Percentiles rank a stretch among this genome's conserved stretches.
phyloP scores from a whole-genome alignment of 352 stramenopile genomes.

The Pythium dissotocum region DNA sequence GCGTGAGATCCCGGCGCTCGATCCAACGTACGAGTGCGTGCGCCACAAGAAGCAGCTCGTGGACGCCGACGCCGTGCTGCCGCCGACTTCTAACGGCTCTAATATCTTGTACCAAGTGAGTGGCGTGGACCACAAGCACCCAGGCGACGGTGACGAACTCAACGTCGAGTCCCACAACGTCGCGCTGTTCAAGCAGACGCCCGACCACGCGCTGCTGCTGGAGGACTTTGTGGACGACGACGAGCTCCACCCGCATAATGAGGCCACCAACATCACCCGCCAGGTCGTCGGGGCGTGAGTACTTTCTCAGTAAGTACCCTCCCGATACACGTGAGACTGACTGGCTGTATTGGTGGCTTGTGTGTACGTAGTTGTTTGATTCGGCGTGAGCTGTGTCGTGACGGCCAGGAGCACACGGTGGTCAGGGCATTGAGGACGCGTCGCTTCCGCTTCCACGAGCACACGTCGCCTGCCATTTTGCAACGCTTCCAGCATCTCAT shows the following conservation, averaged over 20 bases:
- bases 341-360: not conserved
- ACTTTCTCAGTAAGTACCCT: not conserved
- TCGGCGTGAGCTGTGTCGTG: slow-evolving; percentile 9
- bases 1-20: slow-evolving; percentile 25
- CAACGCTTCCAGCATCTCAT: not conserved
- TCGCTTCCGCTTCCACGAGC: slow-evolving; percentile 5
- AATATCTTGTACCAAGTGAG: slow-evolving; percentile 8
- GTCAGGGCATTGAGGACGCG: slow-evolving; percentile 4
- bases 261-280: slow-evolving; percentile 25
- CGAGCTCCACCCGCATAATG: slow-evolving; percentile 26
- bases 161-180: slow-evolving; percentile 28
- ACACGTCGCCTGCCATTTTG: not conserved
- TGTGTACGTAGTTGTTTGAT: slow-evolving; percentile 10
- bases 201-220: slow-evolving; percentile 24
- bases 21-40: slow-evolving; percentile 26
- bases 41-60: slow-evolving; percentile 20
- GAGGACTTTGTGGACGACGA: slow-evolving; percentile 36
- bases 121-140: not conserved
- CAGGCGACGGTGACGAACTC: not conserved
- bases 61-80: not conserved
- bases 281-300: slow-evolving; percentile 11
- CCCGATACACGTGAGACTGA: not conserved
- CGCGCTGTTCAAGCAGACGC: slow-evolving; percentile 25
- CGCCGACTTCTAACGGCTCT: not conserved
- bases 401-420: slow-evolving; percentile 5